phyloP scores from a whole-genome alignment of 169 alveolate species.

The Plasmodium adleri region DNA sequence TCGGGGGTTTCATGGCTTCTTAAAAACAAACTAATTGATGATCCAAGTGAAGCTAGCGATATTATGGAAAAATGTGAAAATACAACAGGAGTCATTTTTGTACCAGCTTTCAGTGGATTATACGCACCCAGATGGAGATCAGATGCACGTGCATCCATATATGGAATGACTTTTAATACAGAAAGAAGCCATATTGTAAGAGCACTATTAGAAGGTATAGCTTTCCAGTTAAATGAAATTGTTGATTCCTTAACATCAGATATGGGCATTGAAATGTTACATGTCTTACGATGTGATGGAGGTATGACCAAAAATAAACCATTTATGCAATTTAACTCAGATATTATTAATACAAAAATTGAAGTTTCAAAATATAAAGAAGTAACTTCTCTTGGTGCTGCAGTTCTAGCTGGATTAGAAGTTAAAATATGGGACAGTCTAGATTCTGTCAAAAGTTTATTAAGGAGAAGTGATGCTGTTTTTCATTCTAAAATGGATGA shows the following conservation, averaged over 20 bases:
- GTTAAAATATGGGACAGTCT: conserved; percentile 84
- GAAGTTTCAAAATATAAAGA: conserved; percentile 79
- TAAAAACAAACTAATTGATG: conserved; percentile 81
- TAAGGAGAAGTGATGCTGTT: conserved; percentile 49
- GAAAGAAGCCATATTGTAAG: conserved; percentile 90
- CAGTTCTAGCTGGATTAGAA: conserved; percentile 91
- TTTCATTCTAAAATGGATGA: conserved; percentile 79
- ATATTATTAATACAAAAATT: conserved; percentile 84
- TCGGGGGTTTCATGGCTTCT: conserved; percentile 92
- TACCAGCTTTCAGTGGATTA: conserved; percentile 95
- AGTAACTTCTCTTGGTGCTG: conserved; percentile 93
- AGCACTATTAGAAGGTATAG: conserved; percentile 92
- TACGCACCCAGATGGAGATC: conserved; percentile 96
- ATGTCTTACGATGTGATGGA: conserved; percentile 92
- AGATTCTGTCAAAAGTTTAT: conserved; percentile 78
- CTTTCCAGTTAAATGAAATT: conserved; percentile 90
- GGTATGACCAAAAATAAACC: conserved; percentile 91
- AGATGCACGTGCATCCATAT: conserved; percentile 93
- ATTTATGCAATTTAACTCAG: conserved; percentile 89
- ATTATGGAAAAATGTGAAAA: conserved; percentile 82
- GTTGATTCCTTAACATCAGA: conserved; percentile 76
- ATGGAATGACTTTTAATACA: conserved; percentile 92
- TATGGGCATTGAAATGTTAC: conserved; percentile 79
- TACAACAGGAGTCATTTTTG: conserved; percentile 93
- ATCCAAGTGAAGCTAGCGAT: conserved; percentile 84